phyloP scores from a whole-genome alignment of 768 basidiomycete species.

The Ramaria rubella region DNA sequence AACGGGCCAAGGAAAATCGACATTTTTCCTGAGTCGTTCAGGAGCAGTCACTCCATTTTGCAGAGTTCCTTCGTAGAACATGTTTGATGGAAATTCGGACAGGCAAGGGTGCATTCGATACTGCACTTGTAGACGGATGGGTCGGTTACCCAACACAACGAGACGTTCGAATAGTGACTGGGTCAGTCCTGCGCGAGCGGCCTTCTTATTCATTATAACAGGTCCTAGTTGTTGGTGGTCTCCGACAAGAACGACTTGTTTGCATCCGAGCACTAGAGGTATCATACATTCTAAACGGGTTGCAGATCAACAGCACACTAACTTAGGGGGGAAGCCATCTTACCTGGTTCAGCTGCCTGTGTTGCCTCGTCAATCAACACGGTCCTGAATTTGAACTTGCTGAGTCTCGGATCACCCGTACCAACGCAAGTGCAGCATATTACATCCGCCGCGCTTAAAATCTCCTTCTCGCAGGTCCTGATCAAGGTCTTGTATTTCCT shows the following conservation, averaged over 20 bases:
- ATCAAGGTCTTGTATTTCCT: conserved; percentile 96
- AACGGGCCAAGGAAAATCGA: conserved; percentile 98
- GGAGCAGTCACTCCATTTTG: conserved; percentile 99
- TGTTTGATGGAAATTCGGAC: conserved; percentile 98
- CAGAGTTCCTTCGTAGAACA: conserved; percentile 99
- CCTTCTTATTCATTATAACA: conserved; percentile 99
- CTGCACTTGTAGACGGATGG: conserved; percentile 97
- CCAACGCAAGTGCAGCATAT: conserved; percentile 99
- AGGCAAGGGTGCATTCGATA: conserved; percentile 99
- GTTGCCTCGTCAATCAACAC: conserved; percentile 99
- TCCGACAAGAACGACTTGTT: conserved; percentile 96
- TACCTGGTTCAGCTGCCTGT: conserved; percentile 95
- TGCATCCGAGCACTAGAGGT: conserved; percentile 94
- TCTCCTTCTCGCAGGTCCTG: conserved; percentile 95
- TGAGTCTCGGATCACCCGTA: conserved; percentile 91
- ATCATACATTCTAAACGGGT: conserved; percentile 88
- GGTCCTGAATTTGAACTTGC: conserved; percentile 96
- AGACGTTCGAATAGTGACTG: conserved; percentile 98
- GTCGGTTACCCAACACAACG: conserved; percentile 89
- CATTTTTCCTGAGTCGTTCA: conserved; percentile 93
- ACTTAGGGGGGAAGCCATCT: conserved; percentile 4
- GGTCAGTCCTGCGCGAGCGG: conserved; percentile 95
- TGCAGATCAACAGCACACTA: not conserved
- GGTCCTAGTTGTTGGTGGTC: conserved; percentile 97
- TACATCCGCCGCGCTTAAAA: conserved; percentile 88